A percentile compares a stretch with the other conserved stretches of the same genome.
These are phyloP conservation scores for Inonotus obliquus DNA, from an alignment of 1,284 basidiomycete species.

Conservation along the genomic window DNA sequence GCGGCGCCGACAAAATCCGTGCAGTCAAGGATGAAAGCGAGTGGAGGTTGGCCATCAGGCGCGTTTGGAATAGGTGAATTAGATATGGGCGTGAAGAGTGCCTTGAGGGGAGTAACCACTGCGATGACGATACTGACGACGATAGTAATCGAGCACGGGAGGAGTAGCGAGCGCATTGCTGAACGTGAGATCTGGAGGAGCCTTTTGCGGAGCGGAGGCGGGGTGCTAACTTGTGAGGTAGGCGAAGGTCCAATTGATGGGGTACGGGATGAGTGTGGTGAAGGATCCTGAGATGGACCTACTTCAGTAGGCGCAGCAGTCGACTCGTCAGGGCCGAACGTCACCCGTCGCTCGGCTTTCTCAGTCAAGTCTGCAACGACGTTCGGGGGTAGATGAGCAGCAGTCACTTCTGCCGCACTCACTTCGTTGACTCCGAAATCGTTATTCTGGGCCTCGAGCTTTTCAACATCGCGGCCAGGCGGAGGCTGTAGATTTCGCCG, in stretches of 20 bases:
- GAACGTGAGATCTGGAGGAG: neutral
- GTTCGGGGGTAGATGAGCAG: neutral
- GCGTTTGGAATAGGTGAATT: constrained; percentile 52
- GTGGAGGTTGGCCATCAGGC: constrained; percentile 73
- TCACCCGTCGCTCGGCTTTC: constrained; percentile 25
- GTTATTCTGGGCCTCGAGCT: neutral
- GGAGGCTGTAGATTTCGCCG: neutral
- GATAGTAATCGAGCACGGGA: constrained; percentile 59
- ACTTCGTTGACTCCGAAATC: neutral
- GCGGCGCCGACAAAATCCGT: constrained; percentile 61
- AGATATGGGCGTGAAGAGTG: constrained; percentile 56
- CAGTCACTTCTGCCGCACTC: neutral
- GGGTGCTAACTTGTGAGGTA: neutral
- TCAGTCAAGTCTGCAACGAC: neutral
- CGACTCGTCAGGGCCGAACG: constrained; percentile 27
- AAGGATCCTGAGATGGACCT: constrained; percentile 20
- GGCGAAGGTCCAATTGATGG: neutral
- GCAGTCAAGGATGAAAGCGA: constrained; percentile 60
- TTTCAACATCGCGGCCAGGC: neutral
- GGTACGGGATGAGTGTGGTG: constrained; percentile 19
- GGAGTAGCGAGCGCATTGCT: neutral
- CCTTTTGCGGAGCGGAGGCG: neutral
- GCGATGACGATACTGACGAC: constrained; percentile 62
- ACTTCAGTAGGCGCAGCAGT: constrained; percentile 23
- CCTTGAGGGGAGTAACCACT: constrained; percentile 64